Evolutionary conservation across 1,139 yeast genomes (phyloP), one percentile per base, ranked within the genome.

Genomic region (Zygosaccharomyces pseudobailii): DNA sequence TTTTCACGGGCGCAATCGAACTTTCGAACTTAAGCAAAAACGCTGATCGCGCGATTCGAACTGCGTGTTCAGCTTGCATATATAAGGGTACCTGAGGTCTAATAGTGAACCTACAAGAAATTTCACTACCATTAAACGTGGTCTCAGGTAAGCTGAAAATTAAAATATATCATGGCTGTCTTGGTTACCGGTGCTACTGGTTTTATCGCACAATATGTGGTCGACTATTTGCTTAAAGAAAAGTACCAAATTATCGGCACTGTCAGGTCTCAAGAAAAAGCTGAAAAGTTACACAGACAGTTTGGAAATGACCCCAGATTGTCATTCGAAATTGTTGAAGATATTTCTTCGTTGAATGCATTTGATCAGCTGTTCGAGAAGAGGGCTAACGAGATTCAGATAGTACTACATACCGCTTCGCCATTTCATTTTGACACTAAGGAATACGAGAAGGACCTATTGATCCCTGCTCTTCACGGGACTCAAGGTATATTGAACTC

Each of bases 141-240:
- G 17, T 13, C 17, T 13, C 17, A 13, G 17, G 17, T 13, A 13
- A 13, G 27, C 27, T 24, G 27, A 24, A 30, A n/a, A 30, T 9
- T 4, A 30, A 9, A 30, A 30, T 9, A 3, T 10, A 6, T 19
- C 25, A 35, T 42, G 40, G 39, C 62, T 22, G 73, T 71, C 19
- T 69, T 74, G 42, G 66, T 77, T 27, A 68, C 79, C 3, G 82
- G 81, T 22, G 79, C 79, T 22, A 65, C 74, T 27, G 80, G 81
- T 4, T 76, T 68, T 53, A 70, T 77, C 53, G 79, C 80, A 30
- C 73, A 70, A 49, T 75, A 75, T 51, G 64, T 73, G 19, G 64
- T 68, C 23, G 52, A 58, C 33, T 57, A 54, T 21, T 56, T 71
- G 25, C 37, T 63, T 13, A 40, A 40, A 20, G 52, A 57, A n/a